Evolutionary conservation across 495 filamentous ascomycete species (phyloP).

Genomic region (Endocarpon pusillum): DNA sequence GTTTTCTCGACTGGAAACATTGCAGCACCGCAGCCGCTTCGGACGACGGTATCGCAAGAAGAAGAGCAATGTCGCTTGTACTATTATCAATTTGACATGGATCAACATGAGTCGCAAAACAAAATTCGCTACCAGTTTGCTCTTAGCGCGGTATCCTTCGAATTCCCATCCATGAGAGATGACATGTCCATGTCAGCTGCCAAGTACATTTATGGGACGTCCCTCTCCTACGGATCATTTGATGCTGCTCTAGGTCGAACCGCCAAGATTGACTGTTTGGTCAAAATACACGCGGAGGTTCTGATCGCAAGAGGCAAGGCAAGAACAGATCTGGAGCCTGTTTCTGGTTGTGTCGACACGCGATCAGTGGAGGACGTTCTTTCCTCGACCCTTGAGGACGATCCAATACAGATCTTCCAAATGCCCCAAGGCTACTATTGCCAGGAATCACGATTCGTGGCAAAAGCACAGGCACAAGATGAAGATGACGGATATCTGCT

Average conservation of each 20-base stretch:
- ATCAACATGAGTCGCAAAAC: neutral
- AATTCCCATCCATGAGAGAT: constrained; percentile 39
- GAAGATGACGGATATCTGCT: constrained; percentile 46
- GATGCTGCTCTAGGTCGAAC: constrained; percentile 33
- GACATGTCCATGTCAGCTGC: constrained; percentile 33
- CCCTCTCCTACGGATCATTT: constrained; percentile 28
- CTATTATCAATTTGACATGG: constrained; percentile 39
- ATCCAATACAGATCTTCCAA: constrained; percentile 38
- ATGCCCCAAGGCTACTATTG: constrained; percentile 40
- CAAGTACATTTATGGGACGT: constrained; percentile 40
- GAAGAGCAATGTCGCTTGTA: constrained; percentile 48
- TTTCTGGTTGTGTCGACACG: constrained; percentile 38
- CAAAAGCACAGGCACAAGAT: constrained; percentile 17
- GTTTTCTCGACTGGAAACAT: constrained; percentile 43
- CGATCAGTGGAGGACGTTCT: constrained; percentile 30
- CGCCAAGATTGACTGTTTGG: constrained; percentile 42
- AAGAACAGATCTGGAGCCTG: constrained; percentile 17
- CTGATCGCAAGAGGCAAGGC: constrained; percentile 31
- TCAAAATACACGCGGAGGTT: constrained; percentile 34
- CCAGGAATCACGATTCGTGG: constrained; percentile 47
- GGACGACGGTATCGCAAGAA: constrained; percentile 23
- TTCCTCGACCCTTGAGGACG: constrained; percentile 19
- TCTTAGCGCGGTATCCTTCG: constrained; percentile 41
- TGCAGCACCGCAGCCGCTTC: constrained; percentile 19
- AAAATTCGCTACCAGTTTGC: constrained; percentile 42